Base-by-base conservation (phyloP, 352 stramenopile genomes). In the Phytophthora uliginosa region DNA sequence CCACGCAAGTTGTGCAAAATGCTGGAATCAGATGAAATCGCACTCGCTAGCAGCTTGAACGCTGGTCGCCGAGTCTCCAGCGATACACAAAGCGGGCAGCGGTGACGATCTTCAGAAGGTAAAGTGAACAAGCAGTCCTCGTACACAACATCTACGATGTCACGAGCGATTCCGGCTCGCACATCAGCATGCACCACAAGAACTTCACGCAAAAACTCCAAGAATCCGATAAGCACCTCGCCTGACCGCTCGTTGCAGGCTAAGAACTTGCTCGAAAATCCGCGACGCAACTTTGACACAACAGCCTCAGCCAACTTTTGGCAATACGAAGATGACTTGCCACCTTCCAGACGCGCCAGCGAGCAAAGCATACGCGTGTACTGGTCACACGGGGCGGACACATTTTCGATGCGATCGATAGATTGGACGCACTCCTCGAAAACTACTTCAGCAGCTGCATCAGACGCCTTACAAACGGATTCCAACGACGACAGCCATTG, bases 81-180 rank as follows among this genome's bases (percentile, higher is more conserved):
- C 8, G 88, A 92, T 34, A 94, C 79, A 57, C 90, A 97, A 13
- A 96, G 66, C 10, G 87, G 88, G 48, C 86, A 88, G 40, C 86
- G 83, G 53, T 78, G 84, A 13, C 80, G 82, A 66, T 92, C 83
- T 64, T 82, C 81, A 0, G 78, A 85, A n/a, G 89, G 89, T 7
- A 95, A 65, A 20, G 88, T 95, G 62, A 97, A 97, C 40, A 97
- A 68, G 38, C 89, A 94, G 52, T 95, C 83, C 38, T 96, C 89
- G 57, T 94, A 96, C 2, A 96, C 86, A 12, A 95, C 89, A 45
- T 95, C 84, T 7, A 95, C 82, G 42, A 96, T 85, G 20, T 91
- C 79, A 7, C 69, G 72, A 2, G 86, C 84, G 13, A 96, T 82
- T 54, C 82, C 77, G 22, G 77, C 69, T 50, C 86, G 77, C 9